phyloP scores from a whole-genome alignment of 2,329 filamentous ascomycete genomes.

The Rhytidhysteron rufulum region DNA sequence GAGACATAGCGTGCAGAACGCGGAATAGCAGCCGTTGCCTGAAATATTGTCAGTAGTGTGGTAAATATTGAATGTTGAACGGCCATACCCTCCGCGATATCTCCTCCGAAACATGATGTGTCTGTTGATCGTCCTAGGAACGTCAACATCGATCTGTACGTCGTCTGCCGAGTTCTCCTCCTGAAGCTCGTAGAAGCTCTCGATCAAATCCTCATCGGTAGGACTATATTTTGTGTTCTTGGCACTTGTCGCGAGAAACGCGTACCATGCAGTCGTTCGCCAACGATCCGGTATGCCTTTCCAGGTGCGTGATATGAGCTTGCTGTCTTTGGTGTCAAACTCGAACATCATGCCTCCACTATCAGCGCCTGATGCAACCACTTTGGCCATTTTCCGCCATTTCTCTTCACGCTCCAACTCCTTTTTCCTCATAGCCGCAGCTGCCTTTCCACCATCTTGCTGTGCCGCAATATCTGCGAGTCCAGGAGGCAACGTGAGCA shows the following conservation, averaged over 20 bases:
- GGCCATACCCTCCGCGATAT: conserved; percentile 70
- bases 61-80: not conserved
- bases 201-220: conserved; percentile 68
- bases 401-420: conserved; percentile 62
- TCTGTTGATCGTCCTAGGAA: conserved; percentile 87
- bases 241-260: conserved; percentile 78
- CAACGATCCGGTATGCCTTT: conserved; percentile 97
- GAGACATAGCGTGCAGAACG: conserved; percentile 83
- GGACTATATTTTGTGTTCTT: conserved; percentile 59
- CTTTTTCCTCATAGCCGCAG: conserved; percentile 52
- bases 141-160: conserved; percentile 94
- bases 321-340: conserved; percentile 73
- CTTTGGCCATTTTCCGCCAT: conserved; percentile 63
- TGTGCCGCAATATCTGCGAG: conserved; percentile 43
- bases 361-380: conserved; percentile 41
- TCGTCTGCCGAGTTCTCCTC: conserved; percentile 78
- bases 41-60: conserved; percentile 7
- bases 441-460: conserved; percentile 45
- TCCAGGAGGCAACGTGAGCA: conserved; percentile 59
- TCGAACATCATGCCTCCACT: conserved; percentile 65
- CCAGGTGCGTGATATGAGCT: conserved; percentile 89
- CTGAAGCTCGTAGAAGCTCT: conserved; percentile 69
- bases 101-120: conserved; percentile 96
- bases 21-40: conserved; percentile 82
- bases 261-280: conserved; percentile 91